Percentiles rank a stretch among this genome's conserved stretches.
These are phyloP conservation scores for Salix udensis DNA, from an alignment of 345 rosid genomes.

Conservation along the genomic window DNA sequence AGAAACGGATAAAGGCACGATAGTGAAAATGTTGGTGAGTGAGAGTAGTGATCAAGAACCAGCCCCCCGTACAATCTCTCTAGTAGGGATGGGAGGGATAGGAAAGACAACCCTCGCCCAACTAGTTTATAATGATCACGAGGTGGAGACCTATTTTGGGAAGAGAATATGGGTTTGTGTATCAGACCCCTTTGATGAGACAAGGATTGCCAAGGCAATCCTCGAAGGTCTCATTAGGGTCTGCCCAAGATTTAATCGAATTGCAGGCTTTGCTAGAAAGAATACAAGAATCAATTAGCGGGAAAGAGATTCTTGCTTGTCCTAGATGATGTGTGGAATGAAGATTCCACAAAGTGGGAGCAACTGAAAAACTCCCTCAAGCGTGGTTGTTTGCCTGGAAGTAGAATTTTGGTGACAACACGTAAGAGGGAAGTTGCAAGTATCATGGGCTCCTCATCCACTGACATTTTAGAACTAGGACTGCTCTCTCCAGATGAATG, in stretches of 20 bases:
- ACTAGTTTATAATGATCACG: not conserved
- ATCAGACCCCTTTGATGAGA: constrained; percentile 10
- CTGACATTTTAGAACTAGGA: not conserved
- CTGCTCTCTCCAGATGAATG: not conserved
- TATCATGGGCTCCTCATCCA: not conserved
- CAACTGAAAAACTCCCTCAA: not conserved
- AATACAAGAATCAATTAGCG: not conserved
- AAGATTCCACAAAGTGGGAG: not conserved
- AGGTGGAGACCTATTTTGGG: not conserved
- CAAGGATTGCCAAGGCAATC: not conserved
- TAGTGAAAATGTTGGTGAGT: not conserved
- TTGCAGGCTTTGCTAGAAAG: not conserved
- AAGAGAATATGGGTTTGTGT: constrained; percentile 18
- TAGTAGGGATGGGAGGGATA: constrained; percentile 8
- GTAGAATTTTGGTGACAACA: not conserved
- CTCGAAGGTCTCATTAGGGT: not conserved
- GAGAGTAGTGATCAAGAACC: not conserved
- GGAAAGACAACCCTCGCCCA: constrained; percentile 8
- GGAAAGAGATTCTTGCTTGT: not conserved
- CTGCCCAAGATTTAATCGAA: not conserved
- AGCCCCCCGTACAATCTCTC: not conserved
- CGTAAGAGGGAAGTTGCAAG: not conserved
- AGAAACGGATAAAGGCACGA: not conserved
- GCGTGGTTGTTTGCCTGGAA: not conserved
- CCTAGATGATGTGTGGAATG: constrained; percentile 9